Evolutionary conservation across 805 yeast species (phyloP).

Genomic region (Candida ipomoeae): DNA sequence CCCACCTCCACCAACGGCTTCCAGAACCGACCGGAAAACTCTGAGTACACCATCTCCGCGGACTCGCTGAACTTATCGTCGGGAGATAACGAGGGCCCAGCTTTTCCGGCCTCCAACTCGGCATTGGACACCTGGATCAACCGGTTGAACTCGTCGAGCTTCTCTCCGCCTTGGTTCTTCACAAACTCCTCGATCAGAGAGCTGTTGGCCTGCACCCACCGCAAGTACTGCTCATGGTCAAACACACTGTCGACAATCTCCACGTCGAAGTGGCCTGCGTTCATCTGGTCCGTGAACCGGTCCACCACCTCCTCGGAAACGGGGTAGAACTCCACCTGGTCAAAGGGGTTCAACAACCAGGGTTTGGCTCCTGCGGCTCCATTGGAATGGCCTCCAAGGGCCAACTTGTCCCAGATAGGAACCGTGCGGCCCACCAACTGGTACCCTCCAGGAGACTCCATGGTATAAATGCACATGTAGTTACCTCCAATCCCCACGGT

Average conservation of each 20-base stretch:
- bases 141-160: conserved; percentile 78
- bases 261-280: conserved; percentile 75
- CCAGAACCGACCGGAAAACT: conserved; percentile 97
- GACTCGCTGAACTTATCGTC: conserved; percentile 65
- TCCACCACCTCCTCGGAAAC: conserved; percentile 84
- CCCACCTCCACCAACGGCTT: conserved; percentile 80
- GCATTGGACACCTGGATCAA: conserved; percentile 78
- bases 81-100: conserved; percentile 41
- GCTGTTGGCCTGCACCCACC: conserved; percentile 72
- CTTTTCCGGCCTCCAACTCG: conserved; percentile 52
- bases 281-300: conserved; percentile 60
- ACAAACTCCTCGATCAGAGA: conserved; percentile 69
- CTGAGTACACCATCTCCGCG: conserved; percentile 85
- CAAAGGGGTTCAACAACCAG: conserved; percentile 90
- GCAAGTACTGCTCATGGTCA: conserved; percentile 72
- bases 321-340: conserved; percentile 91
- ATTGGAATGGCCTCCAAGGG: conserved; percentile 61
- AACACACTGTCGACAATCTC: conserved; percentile 74
- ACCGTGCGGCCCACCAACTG: conserved; percentile 95
- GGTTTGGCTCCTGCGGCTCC: conserved; percentile 52
- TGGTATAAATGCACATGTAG: conserved; percentile 98
- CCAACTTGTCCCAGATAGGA: conserved; percentile 95
- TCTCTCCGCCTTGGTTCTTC: conserved; percentile 69
- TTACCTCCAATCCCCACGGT: conserved; percentile 98
- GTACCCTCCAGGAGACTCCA: conserved; percentile 98